Evolutionary conservation across 2,329 filamentous ascomycete genomes (phyloP).

Genomic region (Neofusicoccum umdonicola): DNA sequence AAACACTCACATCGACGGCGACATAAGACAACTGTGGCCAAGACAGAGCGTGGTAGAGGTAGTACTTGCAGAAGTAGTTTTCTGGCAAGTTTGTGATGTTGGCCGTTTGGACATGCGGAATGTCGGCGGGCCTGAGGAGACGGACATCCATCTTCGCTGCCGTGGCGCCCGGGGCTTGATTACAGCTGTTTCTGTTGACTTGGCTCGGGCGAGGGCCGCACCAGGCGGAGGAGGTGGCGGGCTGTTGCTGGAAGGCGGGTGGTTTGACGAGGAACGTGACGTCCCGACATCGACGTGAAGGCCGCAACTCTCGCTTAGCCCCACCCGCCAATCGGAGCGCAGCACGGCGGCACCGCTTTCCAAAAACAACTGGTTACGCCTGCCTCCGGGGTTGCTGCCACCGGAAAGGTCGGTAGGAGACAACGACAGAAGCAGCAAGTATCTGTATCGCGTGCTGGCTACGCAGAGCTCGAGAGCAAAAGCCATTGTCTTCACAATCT

Average conservation of each 20-base stretch:
- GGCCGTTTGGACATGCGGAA: constrained; percentile 91
- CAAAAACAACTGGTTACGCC: background rate
- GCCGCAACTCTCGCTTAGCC: constrained; percentile 7
- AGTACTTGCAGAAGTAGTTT: constrained; percentile 99
- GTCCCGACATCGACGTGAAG: constrained; percentile 1
- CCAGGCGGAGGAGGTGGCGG: background rate
- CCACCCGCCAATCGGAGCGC: background rate
- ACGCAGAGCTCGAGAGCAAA: too few species aligned
- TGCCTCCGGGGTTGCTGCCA: too few species aligned
- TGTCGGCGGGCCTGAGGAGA: constrained; percentile 76
- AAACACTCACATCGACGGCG: constrained; percentile 68
- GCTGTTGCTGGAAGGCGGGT: background rate
- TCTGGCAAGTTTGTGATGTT: constrained; percentile 99
- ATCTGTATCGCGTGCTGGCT: background rate
- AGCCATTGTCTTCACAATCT: too few species aligned
- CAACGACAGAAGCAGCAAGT: background rate
- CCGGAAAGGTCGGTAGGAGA: too few species aligned
- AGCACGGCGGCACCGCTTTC: background rate
- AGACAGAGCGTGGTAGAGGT: constrained; percentile 96
- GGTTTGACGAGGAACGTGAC: background rate
- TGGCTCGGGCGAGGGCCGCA: background rate
- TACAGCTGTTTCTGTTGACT: background rate
- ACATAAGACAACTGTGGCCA: constrained; percentile 98
- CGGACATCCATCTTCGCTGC: constrained; percentile 75
- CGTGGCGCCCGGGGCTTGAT: background rate